These are phyloP conservation scores for Aspergillus ochraceoroseus DNA, from an alignment of 2,329 filamentous ascomycete species.

Conservation along the genomic window DNA sequence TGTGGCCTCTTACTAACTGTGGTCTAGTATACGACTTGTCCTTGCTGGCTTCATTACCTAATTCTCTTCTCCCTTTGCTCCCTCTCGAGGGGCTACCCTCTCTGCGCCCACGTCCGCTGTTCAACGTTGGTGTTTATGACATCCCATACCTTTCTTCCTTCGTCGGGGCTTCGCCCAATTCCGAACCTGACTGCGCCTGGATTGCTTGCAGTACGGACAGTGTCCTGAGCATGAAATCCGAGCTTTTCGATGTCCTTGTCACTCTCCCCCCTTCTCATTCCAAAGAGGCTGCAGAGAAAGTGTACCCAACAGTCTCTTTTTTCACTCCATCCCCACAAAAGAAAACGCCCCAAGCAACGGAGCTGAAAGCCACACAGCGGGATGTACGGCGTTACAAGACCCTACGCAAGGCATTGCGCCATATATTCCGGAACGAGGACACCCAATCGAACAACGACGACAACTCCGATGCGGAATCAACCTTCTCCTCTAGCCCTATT, in stretches of 20 bases:
- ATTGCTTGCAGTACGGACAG: slow-evolving; percentile 94
- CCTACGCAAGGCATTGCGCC: slow-evolving; percentile 58
- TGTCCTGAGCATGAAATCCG: slow-evolving; percentile 78
- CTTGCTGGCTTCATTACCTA: slow-evolving; percentile 82
- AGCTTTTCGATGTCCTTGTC: slow-evolving; percentile 84
- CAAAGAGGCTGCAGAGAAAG: slow-evolving; percentile 54
- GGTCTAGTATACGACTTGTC: slow-evolving; percentile 81
- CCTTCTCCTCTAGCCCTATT: slow-evolving; percentile 42
- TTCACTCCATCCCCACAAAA: slow-evolving; percentile 53
- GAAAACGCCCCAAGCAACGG: slow-evolving; percentile 26
- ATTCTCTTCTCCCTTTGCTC: slow-evolving; percentile 65
- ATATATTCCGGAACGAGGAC: slow-evolving; percentile 24
- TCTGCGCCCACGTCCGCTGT: slow-evolving; percentile 70
- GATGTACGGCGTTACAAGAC: slow-evolving; percentile 75
- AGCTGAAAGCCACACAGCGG: slow-evolving; percentile 78
- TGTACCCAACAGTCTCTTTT: slow-evolving; percentile 72
- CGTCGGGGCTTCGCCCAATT: slow-evolving; percentile 40
- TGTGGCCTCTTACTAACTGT: slow-evolving; percentile 24
- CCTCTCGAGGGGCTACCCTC: slow-evolving; percentile 57
- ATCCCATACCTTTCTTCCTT: slow-evolving; percentile 74
- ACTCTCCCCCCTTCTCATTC: slow-evolving; percentile 66
- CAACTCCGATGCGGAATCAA: slow-evolving; percentile 40
- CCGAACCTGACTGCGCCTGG: slow-evolving; percentile 60
- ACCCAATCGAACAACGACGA: slow-evolving; percentile 32
- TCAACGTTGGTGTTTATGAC: slow-evolving; percentile 88